These are phyloP conservation scores for Diaporthe capsici DNA, from an alignment of 2,329 filamentous ascomycete species.

Conservation along the genomic window DNA sequence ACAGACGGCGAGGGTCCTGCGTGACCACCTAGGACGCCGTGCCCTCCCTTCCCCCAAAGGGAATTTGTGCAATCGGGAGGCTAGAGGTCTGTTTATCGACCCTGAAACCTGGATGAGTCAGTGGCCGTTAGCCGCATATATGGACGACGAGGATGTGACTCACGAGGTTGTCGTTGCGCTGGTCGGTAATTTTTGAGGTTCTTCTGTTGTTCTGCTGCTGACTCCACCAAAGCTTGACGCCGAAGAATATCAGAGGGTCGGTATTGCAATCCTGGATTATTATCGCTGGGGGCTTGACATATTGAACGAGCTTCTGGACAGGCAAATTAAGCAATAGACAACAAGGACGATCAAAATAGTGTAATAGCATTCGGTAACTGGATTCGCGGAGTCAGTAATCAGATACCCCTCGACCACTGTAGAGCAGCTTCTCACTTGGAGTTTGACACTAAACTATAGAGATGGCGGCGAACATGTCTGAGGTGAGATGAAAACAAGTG, in stretches of 20 bases:
- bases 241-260: neutral
- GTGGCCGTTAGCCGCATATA: neutral
- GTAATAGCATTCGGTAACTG: neutral
- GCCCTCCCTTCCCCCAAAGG: no score
- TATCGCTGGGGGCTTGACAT: no score
- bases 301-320: no score
- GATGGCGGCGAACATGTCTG: no score
- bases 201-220: neutral
- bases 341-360: neutral
- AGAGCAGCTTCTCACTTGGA: no score
- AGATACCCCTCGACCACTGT: no score
- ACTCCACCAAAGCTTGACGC: neutral
- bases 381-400: neutral
- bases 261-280: neutral
- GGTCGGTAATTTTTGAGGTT: neutral
- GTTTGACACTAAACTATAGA: no score
- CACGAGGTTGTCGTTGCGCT: neutral
- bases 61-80: no score
- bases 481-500: no score
- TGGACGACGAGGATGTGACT: neutral
- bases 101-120: neutral
- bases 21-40: neutral
- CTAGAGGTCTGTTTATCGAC: neutral
- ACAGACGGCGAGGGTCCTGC: neutral
- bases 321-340: neutral